Conservation (phyloP, 768 basidiomycete genomes). For the Inosperma sp. region DNA sequence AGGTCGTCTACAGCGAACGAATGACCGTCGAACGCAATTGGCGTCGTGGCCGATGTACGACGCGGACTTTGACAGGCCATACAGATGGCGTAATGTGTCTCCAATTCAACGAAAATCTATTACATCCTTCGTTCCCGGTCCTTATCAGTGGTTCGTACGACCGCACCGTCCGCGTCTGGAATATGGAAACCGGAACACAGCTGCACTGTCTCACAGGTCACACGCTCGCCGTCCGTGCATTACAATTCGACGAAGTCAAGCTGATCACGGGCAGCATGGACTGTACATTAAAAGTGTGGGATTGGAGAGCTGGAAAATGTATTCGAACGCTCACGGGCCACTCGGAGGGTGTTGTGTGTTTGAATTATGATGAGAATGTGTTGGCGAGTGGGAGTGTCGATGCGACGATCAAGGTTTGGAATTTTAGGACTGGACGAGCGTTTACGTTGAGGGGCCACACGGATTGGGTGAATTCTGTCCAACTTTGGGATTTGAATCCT, state of each 20-base stretch:
- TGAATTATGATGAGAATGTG: conserved; percentile 88
- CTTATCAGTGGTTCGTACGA: conserved; percentile 98
- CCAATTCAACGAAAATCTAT: conserved; percentile 83
- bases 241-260: conserved; percentile 95
- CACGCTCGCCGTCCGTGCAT: conserved; percentile 81
- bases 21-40: conserved; percentile 95
- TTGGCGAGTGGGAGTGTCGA: conserved; percentile 93
- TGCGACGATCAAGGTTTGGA: conserved; percentile 93
- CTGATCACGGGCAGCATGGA: conserved; percentile 98
- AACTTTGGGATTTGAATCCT: conserved; percentile 76
- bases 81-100: conserved; percentile 97
- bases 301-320: conserved; percentile 87
- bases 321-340: conserved; percentile 88
- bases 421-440: conserved; percentile 84
- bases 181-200: conserved; percentile 85
- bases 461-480: conserved; percentile 96
- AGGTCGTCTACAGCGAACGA: conserved; percentile 97
- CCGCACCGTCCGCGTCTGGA: conserved; percentile 92
- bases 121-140: conserved; percentile 83
- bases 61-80: conserved; percentile 86
- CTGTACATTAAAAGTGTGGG: conserved; percentile 90
- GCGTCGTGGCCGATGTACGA: conserved; percentile 86
- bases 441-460: conserved; percentile 90
- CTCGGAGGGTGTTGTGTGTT: conserved; percentile 83
- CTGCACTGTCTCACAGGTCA: conserved; percentile 85